phyloP scores from a whole-genome alignment of 2,329 filamentous ascomycete species.

The Stachybotrys chlorohalonatus region DNA sequence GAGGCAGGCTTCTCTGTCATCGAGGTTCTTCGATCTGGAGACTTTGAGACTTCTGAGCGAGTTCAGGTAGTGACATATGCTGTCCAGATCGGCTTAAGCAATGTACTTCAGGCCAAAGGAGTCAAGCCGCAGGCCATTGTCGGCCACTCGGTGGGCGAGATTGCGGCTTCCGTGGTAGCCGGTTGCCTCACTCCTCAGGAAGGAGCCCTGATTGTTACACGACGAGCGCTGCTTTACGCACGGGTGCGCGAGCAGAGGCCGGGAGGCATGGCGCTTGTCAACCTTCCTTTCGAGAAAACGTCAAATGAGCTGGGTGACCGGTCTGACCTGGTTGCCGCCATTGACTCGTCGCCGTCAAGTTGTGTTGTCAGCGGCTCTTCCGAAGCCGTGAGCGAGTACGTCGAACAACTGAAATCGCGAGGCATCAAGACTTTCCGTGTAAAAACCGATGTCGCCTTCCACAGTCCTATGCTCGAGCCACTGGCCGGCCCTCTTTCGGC shows the following conservation, averaged over 20 bases:
- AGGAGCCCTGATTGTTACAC: conserved; percentile 3
- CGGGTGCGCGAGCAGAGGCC: neutral
- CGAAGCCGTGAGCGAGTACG: neutral
- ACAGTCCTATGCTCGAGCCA: conserved; percentile 3
- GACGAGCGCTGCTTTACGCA: conserved; percentile 1
- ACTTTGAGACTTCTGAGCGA: conserved; percentile 3
- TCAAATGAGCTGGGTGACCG: neutral
- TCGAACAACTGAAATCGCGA: neutral
- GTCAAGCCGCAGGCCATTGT: conserved; percentile 3
- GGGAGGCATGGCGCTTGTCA: conserved; percentile 4
- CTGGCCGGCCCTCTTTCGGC: neutral
- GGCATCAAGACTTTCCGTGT: conserved; percentile 2
- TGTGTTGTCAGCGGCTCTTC: conserved; percentile 3
- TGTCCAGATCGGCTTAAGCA: conserved; percentile 3
- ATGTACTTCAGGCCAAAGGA: neutral
- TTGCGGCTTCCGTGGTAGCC: conserved; percentile 4
- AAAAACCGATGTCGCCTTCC: conserved; percentile 6
- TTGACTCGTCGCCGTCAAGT: conserved; percentile 4
- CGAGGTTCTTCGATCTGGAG: neutral
- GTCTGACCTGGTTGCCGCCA: conserved; percentile 3
- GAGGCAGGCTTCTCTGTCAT: conserved; percentile 2
- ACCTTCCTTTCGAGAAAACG: neutral
- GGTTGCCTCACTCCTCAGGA: conserved; percentile 3
- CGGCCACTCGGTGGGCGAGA: conserved; percentile 7
- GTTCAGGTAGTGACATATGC: conserved; percentile 4